Percentiles rank a stretch among this genome's conserved stretches.
Conservation (phyloP, 129 eudicot genomes). For the Calendula officinalis region DNA sequence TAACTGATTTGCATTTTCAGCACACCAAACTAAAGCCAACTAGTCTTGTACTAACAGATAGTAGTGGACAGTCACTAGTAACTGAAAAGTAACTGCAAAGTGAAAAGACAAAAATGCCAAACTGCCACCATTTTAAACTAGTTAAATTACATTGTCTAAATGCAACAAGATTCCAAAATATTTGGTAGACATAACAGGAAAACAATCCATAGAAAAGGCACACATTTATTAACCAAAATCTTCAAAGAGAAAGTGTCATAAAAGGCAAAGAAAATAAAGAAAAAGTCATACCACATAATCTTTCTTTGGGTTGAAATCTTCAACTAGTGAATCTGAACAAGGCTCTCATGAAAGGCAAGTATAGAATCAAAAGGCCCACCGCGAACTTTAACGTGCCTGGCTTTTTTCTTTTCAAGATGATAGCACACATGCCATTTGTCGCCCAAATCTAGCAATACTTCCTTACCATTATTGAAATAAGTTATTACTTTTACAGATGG, state of each 20-base stretch:
- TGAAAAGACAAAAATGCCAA: too few relatives aligned
- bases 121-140: not conserved
- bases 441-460: not conserved
- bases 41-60: too few relatives aligned
- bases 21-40: too few relatives aligned
- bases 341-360: not conserved
- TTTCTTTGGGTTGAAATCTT: too few relatives aligned
- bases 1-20: too few relatives aligned
- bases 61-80: too few relatives aligned
- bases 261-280: too few relatives aligned
- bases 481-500: not conserved
- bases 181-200: not conserved
- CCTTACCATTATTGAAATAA: slow-evolving; percentile 5
- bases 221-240: too few relatives aligned
- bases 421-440: slow-evolving; percentile 1
- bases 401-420: not conserved
- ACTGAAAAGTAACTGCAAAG: not conserved
- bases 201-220: too few relatives aligned
- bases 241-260: too few relatives aligned
- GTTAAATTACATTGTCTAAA: not conserved
- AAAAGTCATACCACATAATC: too few relatives aligned
- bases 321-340: not conserved
- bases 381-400: not conserved
- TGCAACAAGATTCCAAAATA: slow-evolving; percentile 3
- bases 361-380: not conserved